phyloP scores from a whole-genome alignment of 2,329 filamentous ascomycete species.

The Colletotrichum brevisporum region DNA sequence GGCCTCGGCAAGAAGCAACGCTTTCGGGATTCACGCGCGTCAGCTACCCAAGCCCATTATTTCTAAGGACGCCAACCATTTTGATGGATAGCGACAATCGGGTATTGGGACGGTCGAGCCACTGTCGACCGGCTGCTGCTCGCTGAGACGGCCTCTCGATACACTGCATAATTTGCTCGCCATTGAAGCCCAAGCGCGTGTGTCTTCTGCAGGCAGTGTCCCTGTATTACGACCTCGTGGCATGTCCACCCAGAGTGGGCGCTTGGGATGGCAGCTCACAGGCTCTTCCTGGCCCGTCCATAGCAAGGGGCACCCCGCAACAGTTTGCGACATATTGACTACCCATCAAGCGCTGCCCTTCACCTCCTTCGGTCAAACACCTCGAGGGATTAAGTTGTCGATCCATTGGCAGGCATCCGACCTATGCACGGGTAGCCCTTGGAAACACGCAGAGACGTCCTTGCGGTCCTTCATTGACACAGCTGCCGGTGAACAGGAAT shows the following conservation, averaged over 20 bases:
- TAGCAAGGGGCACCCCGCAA: conserved; percentile 21
- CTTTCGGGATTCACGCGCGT: conserved; percentile 12
- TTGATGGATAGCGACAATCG: neutral
- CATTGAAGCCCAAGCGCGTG: neutral
- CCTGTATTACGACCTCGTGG: conserved; percentile 15
- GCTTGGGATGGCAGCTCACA: conserved; percentile 27
- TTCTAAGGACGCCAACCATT: neutral
- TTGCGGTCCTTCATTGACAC: neutral
- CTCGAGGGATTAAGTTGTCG: conserved; percentile 24
- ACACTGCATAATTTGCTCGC: conserved; percentile 7
- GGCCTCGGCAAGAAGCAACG: neutral
- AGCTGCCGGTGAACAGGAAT: conserved; percentile 14
- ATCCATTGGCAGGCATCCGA: conserved; percentile 25
- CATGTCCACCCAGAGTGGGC: conserved; percentile 22
- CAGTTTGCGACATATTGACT: conserved; percentile 6
- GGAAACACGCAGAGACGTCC: conserved; percentile 5
- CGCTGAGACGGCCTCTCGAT: conserved; percentile 1
- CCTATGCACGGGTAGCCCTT: conserved; percentile 23
- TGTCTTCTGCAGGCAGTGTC: conserved; percentile 10
- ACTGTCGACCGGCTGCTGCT: neutral
- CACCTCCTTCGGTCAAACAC: conserved; percentile 27
- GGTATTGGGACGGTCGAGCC: conserved; percentile 9
- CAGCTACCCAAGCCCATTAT: neutral
- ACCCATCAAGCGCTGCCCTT: neutral
- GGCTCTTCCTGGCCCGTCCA: conserved; percentile 21